Percentiles rank a stretch among this genome's conserved stretches.
Conservation (phyloP, 352 stramenopile genomes). For the Phytophthora syringae region DNA sequence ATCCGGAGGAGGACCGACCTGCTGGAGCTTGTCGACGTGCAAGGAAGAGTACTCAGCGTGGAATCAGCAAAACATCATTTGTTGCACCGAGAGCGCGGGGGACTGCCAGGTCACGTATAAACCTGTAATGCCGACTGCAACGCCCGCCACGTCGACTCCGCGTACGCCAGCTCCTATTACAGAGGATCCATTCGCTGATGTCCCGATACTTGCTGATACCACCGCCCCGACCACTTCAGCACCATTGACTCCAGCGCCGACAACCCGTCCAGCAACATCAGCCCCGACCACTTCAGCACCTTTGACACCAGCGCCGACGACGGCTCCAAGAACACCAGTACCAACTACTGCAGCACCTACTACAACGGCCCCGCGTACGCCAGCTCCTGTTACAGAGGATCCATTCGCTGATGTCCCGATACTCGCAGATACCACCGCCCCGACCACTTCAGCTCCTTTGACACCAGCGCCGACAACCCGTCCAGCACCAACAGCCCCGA, state of each 20-base stretch:
- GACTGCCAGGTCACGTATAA: conserved; percentile 52
- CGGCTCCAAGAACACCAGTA: neutral
- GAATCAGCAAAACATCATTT: conserved; percentile 62
- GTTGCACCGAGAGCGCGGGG: conserved; percentile 38
- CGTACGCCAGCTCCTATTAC: too few species aligned
- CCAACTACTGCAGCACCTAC: conserved; percentile 4
- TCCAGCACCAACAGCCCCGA: neutral
- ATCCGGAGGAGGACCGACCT: conserved; percentile 28
- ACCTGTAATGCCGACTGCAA: conserved; percentile 37
- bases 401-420: conserved; percentile 12
- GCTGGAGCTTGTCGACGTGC: conserved; percentile 51
- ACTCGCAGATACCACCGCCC: neutral
- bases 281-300: too few species aligned
- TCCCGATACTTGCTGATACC: too few species aligned
- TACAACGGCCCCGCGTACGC: too few species aligned
- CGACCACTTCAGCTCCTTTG: conserved; percentile 14
- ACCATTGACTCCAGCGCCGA: conserved; percentile 18
- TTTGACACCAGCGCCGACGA: too few species aligned
- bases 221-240: too few species aligned
- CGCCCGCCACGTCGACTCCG: too few species aligned
- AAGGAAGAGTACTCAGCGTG: conserved; percentile 39
- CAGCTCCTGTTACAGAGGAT: too few species aligned
- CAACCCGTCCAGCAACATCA: conserved; percentile 8
- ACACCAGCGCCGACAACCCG: conserved; percentile 18
- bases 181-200: too few species aligned